Conservation (phyloP, 345 rosid genomes). For the Citrus reticulata region DNA sequence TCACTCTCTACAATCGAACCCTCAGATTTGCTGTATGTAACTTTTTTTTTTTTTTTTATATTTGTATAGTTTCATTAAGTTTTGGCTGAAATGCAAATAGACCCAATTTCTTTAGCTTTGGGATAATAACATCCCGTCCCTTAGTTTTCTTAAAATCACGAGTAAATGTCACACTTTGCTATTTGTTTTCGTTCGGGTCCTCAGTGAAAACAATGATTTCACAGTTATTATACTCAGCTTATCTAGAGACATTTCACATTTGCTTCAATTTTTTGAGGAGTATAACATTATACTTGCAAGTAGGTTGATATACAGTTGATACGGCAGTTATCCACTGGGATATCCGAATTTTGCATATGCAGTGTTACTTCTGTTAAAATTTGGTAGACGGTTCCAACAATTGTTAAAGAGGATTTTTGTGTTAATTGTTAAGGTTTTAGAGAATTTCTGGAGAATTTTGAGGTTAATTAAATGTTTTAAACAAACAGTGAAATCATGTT, state of each 20-base stretch:
- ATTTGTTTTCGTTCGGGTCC: no score
- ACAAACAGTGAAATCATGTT: not conserved
- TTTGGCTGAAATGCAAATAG: not conserved
- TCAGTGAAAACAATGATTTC: no score
- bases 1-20: conserved; percentile 65
- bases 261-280: no score
- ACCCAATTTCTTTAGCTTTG: not conserved
- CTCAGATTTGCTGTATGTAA: conserved; percentile 68
- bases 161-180: no score
- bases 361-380: no score
- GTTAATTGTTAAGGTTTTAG: not conserved
- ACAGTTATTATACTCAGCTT: no score
- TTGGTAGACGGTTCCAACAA: not conserved
- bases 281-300: no score
- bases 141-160: not conserved
- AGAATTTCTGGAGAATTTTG: not conserved
- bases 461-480: not conserved
- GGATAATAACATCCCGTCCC: not conserved
- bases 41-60: no score
- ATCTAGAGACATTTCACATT: no score
- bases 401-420: not conserved
- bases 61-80: not conserved
- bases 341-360: no score
- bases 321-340: no score
- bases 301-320: no score